Evolutionary conservation across 345 rosid species (phyloP).

Genomic region (Linum tenue): DNA sequence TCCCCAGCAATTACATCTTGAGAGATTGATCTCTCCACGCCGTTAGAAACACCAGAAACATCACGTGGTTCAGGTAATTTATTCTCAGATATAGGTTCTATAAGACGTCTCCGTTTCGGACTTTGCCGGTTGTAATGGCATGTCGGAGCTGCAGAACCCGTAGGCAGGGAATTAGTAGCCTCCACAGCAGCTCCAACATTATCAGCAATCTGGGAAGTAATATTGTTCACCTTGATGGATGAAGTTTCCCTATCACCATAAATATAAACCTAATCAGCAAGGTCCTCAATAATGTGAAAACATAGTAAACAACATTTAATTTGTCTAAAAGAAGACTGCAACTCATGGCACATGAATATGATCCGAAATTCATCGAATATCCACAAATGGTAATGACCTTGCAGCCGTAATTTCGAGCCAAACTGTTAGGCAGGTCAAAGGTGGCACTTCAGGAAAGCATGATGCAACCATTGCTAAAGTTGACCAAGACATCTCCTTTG

Average conservation of each 20-base stretch:
- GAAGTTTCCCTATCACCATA: conserved; percentile 75
- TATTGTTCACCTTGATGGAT: conserved; percentile 85
- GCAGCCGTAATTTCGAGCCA: conserved; percentile 99
- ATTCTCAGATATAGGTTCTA: conserved; percentile 41
- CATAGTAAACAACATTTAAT: neutral
- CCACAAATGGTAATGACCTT: conserved; percentile 39
- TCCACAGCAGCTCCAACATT: conserved; percentile 77
- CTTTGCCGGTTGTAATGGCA: conserved; percentile 79
- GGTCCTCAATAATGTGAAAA: conserved; percentile 3
- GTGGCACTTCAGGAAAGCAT: conserved; percentile 81
- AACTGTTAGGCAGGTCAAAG: conserved; percentile 72
- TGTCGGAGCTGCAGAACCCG: conserved; percentile 41
- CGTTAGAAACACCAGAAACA: conserved; percentile 24
- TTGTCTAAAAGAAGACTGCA: too few relatives aligned
- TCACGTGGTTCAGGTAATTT: conserved; percentile 28
- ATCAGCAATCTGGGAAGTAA: conserved; percentile 77
- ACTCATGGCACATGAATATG: too few relatives aligned
- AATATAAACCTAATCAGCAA: conserved; percentile 22
- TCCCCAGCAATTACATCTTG: conserved; percentile 35
- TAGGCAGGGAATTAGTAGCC: conserved; percentile 61
- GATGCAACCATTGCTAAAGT: conserved; percentile 92
- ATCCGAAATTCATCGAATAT: neutral
- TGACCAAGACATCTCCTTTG: conserved; percentile 93
- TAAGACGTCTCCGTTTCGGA: conserved; percentile 80
- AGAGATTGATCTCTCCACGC: conserved; percentile 22